Evolutionary conservation across 2,329 filamentous ascomycete genomes (phyloP).

Genomic region (Fusarium paranaense): DNA sequence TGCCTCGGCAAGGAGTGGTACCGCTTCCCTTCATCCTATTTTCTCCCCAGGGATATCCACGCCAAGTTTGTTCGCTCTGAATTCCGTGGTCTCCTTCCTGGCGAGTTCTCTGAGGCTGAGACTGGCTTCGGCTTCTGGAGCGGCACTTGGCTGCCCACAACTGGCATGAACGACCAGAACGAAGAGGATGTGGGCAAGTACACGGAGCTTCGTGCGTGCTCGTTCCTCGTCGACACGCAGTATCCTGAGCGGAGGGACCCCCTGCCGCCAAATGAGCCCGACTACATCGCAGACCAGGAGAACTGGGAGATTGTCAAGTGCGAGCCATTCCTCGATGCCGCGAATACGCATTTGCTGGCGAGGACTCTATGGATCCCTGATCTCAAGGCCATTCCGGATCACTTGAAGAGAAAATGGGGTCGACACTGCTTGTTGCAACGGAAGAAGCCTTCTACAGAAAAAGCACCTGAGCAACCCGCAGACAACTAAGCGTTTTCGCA

Average conservation of each 20-base stretch:
- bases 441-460: conserved; percentile 58
- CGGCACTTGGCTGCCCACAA: conserved; percentile 85
- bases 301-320: conserved; percentile 85
- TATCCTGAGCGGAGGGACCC: conserved; percentile 68
- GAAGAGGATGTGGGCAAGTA: conserved; percentile 90
- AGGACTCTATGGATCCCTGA: conserved; percentile 87
- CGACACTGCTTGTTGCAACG: conserved; percentile 85
- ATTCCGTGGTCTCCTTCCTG: conserved; percentile 88
- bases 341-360: conserved; percentile 77
- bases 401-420: conserved; percentile 83
- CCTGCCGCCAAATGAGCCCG: conserved; percentile 78
- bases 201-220: conserved; percentile 78
- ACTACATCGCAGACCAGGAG: conserved; percentile 79
- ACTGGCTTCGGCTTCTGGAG: conserved; percentile 78
- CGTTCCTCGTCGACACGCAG: conserved; percentile 89
- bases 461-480: conserved; percentile 4
- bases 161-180: conserved; percentile 93
- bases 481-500: not conserved
- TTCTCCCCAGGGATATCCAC: conserved; percentile 83
- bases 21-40: conserved; percentile 93
- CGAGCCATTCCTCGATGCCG: conserved; percentile 82
- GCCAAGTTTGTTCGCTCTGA: conserved; percentile 93
- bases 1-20: conserved; percentile 99
- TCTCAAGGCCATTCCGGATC: conserved; percentile 73
- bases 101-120: conserved; percentile 84